Evolutionary conservation across 192 early-diverging fungal species (phyloP).

Genomic region (Coemansia sp.): DNA sequence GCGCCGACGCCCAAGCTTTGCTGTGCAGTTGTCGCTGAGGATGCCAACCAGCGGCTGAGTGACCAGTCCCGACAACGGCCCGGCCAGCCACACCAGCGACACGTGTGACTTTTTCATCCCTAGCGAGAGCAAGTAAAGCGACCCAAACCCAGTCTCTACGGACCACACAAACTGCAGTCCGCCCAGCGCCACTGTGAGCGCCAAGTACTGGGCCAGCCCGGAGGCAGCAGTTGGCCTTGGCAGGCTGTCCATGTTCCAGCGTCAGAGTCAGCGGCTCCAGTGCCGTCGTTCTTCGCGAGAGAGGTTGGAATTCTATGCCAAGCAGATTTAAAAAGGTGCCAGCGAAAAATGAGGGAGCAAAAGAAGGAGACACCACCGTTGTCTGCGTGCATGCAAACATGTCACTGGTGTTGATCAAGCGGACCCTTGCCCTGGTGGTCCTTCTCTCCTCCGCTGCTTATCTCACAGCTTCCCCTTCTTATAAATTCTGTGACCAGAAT

Average conservation of each 20-base stretch:
- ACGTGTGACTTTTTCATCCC: conserved; percentile 77
- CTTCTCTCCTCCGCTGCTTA: not conserved
- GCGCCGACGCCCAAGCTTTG: conserved; percentile 71
- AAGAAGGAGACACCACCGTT: not conserved
- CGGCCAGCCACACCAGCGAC: conserved; percentile 93
- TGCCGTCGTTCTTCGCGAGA: not conserved
- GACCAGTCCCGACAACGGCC: conserved; percentile 77
- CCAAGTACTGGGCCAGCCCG: conserved; percentile 26
- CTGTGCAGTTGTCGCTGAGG: conserved; percentile 74
- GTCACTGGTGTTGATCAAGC: not conserved
- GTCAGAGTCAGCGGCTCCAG: not conserved
- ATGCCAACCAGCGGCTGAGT: conserved; percentile 83
- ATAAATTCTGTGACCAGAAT: not conserved
- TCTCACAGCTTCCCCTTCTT: not conserved
- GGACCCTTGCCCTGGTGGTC: not conserved
- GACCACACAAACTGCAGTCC: conserved; percentile 56
- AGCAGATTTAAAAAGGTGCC: not conserved
- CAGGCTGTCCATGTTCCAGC: conserved; percentile 1
- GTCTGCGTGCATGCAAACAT: not conserved
- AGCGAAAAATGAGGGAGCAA: not conserved
- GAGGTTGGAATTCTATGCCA: not conserved
- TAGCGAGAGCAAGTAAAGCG: conserved; percentile 81
- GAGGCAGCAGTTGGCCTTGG: not conserved
- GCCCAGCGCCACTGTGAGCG: conserved; percentile 46
- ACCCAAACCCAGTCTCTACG: conserved; percentile 61